Conservation (phyloP, 1,284 basidiomycete species). For the Ganoderma multipileum region DNA sequence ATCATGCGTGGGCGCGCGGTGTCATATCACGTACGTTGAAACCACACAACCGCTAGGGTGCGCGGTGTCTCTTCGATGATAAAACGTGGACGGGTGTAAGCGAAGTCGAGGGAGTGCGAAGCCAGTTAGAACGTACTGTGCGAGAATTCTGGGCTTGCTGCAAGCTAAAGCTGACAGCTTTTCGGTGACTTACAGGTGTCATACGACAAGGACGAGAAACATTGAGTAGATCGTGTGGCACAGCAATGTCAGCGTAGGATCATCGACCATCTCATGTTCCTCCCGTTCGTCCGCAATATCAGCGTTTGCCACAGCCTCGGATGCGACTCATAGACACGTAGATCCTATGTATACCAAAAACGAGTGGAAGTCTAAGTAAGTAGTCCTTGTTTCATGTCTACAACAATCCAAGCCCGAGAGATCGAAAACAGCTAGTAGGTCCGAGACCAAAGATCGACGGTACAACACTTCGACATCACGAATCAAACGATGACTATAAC, state of each 20-base stretch:
- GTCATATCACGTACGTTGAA: neutral
- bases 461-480: neutral
- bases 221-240: neutral
- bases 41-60: neutral
- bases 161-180: neutral
- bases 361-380: neutral
- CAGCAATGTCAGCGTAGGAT: no score
- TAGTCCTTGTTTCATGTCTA: neutral
- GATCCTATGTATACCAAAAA: no score
- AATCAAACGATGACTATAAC: neutral
- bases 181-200: neutral
- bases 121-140: no score
- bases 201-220: neutral
- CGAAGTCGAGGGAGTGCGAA: no score
- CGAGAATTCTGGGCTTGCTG: neutral
- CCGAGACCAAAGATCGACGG: neutral
- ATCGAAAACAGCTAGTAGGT: neutral
- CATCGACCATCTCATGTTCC: neutral
- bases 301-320: neutral
- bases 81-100: neutral
- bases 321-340: no score
- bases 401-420: neutral
- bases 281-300: neutral
- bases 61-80: neutral
- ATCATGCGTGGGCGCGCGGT: neutral